phyloP scores from a whole-genome alignment of 2,329 filamentous ascomycete species.

The Didymella pomorum region DNA sequence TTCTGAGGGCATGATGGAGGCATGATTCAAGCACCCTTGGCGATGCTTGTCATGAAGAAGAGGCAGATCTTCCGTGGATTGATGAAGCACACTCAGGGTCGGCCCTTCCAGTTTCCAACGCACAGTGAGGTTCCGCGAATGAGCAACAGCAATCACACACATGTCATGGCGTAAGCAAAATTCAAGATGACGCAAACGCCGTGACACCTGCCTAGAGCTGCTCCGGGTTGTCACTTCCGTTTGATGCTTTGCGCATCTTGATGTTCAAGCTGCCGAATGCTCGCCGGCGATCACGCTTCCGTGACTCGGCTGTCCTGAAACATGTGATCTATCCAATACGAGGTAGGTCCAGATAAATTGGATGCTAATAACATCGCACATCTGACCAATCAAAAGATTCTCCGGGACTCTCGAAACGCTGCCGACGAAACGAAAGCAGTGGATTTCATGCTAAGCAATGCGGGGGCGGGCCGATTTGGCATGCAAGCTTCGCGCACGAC shows the following conservation, averaged over 20 bases:
- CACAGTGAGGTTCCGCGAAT: constrained; percentile 8
- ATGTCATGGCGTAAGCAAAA: background rate
- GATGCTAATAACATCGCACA: background rate
- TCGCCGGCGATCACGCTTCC: background rate
- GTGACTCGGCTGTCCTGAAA: background rate
- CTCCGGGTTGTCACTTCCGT: background rate
- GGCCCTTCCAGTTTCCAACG: background rate
- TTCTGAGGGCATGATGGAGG: background rate
- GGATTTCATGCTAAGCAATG: background rate
- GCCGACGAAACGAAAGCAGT: background rate
- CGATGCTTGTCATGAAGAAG: constrained; percentile 8
- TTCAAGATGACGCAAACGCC: background rate
- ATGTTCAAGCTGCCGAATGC: background rate
- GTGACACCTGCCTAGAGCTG: background rate
- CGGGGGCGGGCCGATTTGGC: background rate
- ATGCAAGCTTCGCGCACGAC: too few relatives aligned
- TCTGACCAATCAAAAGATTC: background rate
- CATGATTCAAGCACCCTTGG: constrained; percentile 10
- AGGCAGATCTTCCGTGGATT: constrained; percentile 1
- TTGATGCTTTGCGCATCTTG: background rate
- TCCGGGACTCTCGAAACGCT: background rate
- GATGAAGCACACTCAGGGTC: background rate
- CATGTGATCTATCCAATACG: background rate
- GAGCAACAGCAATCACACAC: background rate
- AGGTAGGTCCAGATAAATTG: background rate